Evolutionary conservation across 257 asterid species (phyloP).

Genomic region (Salvia hispanica): DNA sequence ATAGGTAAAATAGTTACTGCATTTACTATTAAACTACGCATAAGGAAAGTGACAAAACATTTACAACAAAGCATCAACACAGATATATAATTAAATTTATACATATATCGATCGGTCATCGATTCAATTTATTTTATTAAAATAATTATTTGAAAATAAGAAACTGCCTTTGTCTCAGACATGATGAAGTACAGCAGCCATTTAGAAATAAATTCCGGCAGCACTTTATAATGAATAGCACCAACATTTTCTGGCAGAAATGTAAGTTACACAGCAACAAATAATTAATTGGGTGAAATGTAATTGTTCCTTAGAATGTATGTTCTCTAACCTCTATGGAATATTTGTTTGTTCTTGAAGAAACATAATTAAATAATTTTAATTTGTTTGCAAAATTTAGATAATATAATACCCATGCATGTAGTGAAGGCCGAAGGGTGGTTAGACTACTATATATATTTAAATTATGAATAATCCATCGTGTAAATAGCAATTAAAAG

Average conservation of each 20-base stretch:
- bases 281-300: conserved; percentile 42
- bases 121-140: too few relatives aligned
- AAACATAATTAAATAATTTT: conserved; percentile 21
- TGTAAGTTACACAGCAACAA: conserved; percentile 22
- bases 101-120: too few relatives aligned
- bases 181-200: conserved; percentile 17
- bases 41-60: conserved; percentile 7
- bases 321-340: conserved; percentile 41
- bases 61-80: background rate
- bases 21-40: background rate
- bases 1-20: conserved; percentile 20
- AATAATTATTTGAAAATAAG: background rate
- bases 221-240: conserved; percentile 18
- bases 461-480: too few relatives aligned
- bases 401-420: background rate
- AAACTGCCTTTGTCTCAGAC: conserved; percentile 13
- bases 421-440: too few relatives aligned
- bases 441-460: too few relatives aligned
- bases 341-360: conserved; percentile 30
- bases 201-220: conserved; percentile 17
- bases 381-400: conserved; percentile 9
- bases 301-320: conserved; percentile 55
- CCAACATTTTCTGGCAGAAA: conserved; percentile 20
- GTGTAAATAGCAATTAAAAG: background rate
- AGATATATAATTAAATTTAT: too few relatives aligned